Evolutionary conservation across 192 early-diverging fungal genomes (phyloP).

Genomic region (Backusella circina): DNA sequence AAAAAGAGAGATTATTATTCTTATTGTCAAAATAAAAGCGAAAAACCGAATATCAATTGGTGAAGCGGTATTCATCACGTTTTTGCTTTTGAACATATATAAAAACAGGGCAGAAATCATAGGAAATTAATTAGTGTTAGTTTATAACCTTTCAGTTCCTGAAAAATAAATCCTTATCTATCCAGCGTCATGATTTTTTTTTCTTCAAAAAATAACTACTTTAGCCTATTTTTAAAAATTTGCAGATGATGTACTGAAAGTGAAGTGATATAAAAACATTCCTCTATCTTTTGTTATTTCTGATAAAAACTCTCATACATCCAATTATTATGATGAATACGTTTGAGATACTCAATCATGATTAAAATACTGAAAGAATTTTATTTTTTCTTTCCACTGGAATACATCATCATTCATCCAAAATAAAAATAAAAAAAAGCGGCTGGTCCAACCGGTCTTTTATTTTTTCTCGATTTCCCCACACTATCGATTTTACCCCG

Average conservation of each 20-base stretch:
- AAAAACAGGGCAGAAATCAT: too few species aligned
- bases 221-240: background rate
- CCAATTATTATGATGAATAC: too few species aligned
- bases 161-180: background rate
- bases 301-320: too few species aligned
- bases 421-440: too few species aligned
- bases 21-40: background rate
- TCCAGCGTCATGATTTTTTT: background rate
- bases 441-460: background rate
- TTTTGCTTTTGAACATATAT: too few species aligned
- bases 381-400: background rate
- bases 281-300: too few species aligned
- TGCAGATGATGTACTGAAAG: background rate
- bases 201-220: background rate
- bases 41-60: background rate
- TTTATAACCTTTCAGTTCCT: background rate
- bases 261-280: too few species aligned
- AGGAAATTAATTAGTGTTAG: background rate
- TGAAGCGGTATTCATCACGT: too few species aligned
- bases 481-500: background rate
- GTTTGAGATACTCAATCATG: too few species aligned
- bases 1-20: background rate
- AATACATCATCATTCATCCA: background rate
- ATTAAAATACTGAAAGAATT: background rate
- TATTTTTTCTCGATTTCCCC: background rate